Base-by-base conservation (phyloP, 1,284 basidiomycete species). In the Spongiforma sp. region DNA sequence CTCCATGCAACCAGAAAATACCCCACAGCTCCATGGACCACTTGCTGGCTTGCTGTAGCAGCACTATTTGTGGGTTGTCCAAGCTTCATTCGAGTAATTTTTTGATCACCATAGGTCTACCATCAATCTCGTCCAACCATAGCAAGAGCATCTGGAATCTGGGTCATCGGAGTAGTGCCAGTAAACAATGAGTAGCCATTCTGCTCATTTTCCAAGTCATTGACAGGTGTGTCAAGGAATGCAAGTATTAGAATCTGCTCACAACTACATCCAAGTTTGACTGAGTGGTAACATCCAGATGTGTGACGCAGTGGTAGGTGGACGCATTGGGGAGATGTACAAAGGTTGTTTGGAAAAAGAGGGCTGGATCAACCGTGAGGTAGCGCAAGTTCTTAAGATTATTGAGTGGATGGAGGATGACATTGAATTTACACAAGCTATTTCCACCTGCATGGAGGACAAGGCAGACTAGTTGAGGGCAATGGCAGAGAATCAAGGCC, bases 71-170 rank as follows among this genome's bases (percentile, higher is more conserved):
- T 11, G 9, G 9, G 19, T 63, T 19, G 9, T 56, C 24, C 21
- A 62, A 34, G 10, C 17, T 26, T 11, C 1, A 2, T 33, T 46
- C 28, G 17, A 39, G 28, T n/a, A 63, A 32, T 4, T 55, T 39
- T 28, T 33, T 62, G 53, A 62, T 62, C 12, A 46, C 50, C 48
- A 10, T 28, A 19, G 17, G 7, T n/a, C 33, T 30, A 28, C 19
- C 19, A 14, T 61, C 3, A 6, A 36, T 24, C 11, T 32, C 37
- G 14, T 53, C 48, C 36, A 61, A 41, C 58, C 58, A 62, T n/a
- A 62, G 37, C 59, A 62, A 24, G 21, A 62, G 11, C 30, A 55
- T 2, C 41, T 62, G 28, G n/a, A 54, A 62, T 4, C 14, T 32
- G 15, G 1, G 15, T 26, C 12, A 1, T 24, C 39, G 41, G 34